Evolutionary conservation across 371 early-diverging fungal species (phyloP).

Genomic region (Lichtheimia ramosa): DNA sequence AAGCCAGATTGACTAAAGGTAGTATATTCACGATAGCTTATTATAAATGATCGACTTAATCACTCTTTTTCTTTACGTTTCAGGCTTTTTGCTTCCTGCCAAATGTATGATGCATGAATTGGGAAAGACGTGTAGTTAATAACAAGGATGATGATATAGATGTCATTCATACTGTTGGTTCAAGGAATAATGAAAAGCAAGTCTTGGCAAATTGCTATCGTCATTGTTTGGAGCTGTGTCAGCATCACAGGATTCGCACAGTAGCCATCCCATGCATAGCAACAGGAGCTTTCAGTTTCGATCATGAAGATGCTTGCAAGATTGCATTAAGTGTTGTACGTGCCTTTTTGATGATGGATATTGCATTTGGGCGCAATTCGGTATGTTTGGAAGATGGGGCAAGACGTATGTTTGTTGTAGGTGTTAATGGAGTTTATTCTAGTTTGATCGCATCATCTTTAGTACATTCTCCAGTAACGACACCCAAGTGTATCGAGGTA

Average conservation of each 20-base stretch:
- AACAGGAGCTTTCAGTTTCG: slow-evolving; percentile 85
- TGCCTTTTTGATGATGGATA: slow-evolving; percentile 47
- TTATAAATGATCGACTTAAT: not conserved
- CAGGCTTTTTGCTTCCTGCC: not conserved
- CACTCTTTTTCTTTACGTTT: too few relatives aligned
- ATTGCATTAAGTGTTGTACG: slow-evolving; percentile 69
- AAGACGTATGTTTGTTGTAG: not conserved
- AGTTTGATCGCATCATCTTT: slow-evolving; percentile 72
- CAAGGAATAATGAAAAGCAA: slow-evolving; percentile 62
- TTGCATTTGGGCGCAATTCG: slow-evolving; percentile 20
- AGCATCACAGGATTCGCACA: slow-evolving; percentile 46
- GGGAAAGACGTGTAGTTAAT: not conserved
- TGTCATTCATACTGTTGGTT: slow-evolving; percentile 79
- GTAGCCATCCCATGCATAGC: slow-evolving; percentile 86
- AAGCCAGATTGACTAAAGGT: slow-evolving; percentile 69
- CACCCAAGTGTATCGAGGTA: slow-evolving; percentile 35
- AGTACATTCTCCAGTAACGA: slow-evolving; percentile 67
- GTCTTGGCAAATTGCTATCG: slow-evolving; percentile 64
- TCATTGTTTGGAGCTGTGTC: slow-evolving; percentile 51
- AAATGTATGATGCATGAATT: not conserved
- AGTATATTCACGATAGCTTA: slow-evolving; percentile 1
- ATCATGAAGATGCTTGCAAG: slow-evolving; percentile 66
- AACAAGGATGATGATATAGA: slow-evolving; percentile 28
- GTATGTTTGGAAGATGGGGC: slow-evolving; percentile 1
- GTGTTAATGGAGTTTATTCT: too few relatives aligned